Evolutionary conservation across 2,329 filamentous ascomycete species (phyloP), one percentile per base, ranked within the genome.

Genomic region (Claviceps cyperi): DNA sequence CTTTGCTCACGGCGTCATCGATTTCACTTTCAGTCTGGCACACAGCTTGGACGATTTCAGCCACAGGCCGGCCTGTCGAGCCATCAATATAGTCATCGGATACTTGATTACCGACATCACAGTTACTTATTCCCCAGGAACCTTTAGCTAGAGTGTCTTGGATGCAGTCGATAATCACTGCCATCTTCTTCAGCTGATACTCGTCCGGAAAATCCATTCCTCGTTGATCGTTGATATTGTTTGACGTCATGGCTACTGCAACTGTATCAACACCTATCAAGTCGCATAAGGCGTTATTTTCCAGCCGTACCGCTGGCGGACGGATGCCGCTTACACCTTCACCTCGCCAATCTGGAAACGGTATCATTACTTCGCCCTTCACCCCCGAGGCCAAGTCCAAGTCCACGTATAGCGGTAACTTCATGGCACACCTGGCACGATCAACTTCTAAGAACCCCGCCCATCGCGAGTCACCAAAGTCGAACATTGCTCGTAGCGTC

Each of bases 271-370:
- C 92, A 54, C 92, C 92, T 53, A 76, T 92, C 66, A 97, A 96
- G 78, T 92, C 86, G 77, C 91, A 95, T 69, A 82, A 85, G 70
- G 88, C 89, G 53, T 78, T 96, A 62, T 96, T 97, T 74, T 89
- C 84, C 58, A 81, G 86, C 59, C 89, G 89, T 66, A 92, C 90
- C 65, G 92, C 90, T 68, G 90, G 91, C 71, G 89, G 90, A 66
- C 87, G 92, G 55, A 90, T 94, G 76, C 90, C 92, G 59, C 73
- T 98, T 64, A 96, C 91, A 4, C 91, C 92, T 35, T 97, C 91
- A 51, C 92, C 92, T 52, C 80, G 83, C 58, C 80, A 83, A 57
- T 78, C 81, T 56, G 72, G 74, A 36, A 69, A 72, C 35, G 73
- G 70, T 46, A 63, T 77, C 52, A 75, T 78, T 64, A 80, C 81